Conservation (phyloP, 331 rosid genomes). For the Spiraea crenata region DNA sequence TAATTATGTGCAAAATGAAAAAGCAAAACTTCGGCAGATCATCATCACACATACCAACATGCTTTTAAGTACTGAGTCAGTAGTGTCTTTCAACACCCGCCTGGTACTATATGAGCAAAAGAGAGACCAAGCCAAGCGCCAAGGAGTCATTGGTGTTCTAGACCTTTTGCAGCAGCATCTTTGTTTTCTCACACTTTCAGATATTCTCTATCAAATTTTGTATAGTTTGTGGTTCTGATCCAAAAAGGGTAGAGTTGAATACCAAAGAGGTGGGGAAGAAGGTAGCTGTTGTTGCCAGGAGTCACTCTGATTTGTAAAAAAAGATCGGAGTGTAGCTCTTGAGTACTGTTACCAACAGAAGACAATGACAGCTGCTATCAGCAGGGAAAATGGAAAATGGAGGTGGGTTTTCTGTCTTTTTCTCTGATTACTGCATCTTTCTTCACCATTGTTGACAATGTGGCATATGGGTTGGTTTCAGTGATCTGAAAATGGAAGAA, state of each 20-base stretch:
- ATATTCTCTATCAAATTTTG: conserved; percentile 2
- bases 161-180: conserved; percentile 7
- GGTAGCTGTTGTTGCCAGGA: neutral
- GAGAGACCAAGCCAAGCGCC: conserved; percentile 2
- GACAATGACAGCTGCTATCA: conserved; percentile 30
- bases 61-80: conserved; percentile 1
- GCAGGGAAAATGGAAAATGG: conserved; percentile 34
- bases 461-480: conserved; percentile 32
- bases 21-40: neutral
- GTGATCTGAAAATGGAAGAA: conserved; percentile 48
- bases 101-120: conserved; percentile 2
- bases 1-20: neutral
- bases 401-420: conserved; percentile 45
- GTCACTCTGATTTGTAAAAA: too few relatives aligned
- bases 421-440: neutral
- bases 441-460: conserved; percentile 18
- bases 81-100: neutral
- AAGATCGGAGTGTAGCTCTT: neutral
- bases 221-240: neutral
- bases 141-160: conserved; percentile 7
- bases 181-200: conserved; percentile 5
- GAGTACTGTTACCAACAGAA: conserved; percentile 4
- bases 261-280: neutral
- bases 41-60: conserved; percentile 19
- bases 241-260: neutral